Evolutionary conservation across 2,329 filamentous ascomycete species (phyloP), one percentile per base, ranked within the genome.

Genomic region (Fusarium neocosmosporiellum): DNA sequence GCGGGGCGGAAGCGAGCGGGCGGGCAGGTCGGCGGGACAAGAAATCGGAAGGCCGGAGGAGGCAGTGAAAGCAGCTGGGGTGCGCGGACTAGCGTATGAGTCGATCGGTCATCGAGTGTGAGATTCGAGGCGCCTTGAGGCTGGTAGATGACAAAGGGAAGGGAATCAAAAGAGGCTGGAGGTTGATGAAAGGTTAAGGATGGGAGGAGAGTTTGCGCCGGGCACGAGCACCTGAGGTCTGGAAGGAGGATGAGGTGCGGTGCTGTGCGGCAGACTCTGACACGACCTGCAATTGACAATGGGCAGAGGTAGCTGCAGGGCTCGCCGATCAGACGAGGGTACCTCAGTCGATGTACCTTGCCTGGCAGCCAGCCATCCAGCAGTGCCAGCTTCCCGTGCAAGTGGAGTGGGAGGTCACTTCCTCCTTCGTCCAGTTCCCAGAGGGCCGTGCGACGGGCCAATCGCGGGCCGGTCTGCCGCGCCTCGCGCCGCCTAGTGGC

Each of bases 281-380:
- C 59, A 43, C 37, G 67, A 73, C 43, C 43, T 48, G 14, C 64
- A 63, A 59, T 65, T 55, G 69, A 59, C 61, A 37, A 63, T 58
- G 62, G 60, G 59, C 41, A 65, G 62, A 71, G 58, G 69, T 69
- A 73, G 68, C 73, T 77, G 72, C 76, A 78, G 67, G 76, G 76
- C 69, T 70, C 66, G 73, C 72, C 70, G 67, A 70, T 72, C 69
- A 63, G 73, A 65, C 65, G 74, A 72, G 67, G 18, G 69, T 71
- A 66, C 72, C 46, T 73, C 22, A 33, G 11, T 33, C 27, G 18
- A 61, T 48, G 66, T 67, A 66, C 62, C 41, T 37, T 37, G 14
- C 20, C 41, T 5, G 22, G 7, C n/a, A n/a, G 24, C 53, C 70
- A 50, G 18, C 58, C 39, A 46, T 24, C 31, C 59, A 53, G 29